phyloP scores from a whole-genome alignment of 176 grass and related monocot genomes.

The Dactylis glomerata region DNA sequence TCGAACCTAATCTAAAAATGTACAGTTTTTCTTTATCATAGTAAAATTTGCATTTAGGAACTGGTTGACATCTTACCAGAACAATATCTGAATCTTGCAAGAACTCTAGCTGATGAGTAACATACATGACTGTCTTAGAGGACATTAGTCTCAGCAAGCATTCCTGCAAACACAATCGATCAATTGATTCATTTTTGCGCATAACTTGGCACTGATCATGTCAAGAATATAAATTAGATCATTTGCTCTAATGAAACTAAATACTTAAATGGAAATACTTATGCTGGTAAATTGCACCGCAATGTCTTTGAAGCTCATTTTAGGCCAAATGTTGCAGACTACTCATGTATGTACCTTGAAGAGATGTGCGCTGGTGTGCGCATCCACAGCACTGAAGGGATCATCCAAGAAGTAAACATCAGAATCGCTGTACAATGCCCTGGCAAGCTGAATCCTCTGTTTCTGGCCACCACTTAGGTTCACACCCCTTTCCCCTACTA shows the following conservation, averaged over 20 bases:
- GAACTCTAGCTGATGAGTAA: conserved; percentile 90
- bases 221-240: not conserved
- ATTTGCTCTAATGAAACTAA: not conserved
- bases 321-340: conserved; percentile 11
- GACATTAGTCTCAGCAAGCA: conserved; percentile 64
- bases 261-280: not conserved
- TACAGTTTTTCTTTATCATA: not conserved
- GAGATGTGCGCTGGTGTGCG: conserved; percentile 72
- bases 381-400: conserved; percentile 93
- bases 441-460: conserved; percentile 89
- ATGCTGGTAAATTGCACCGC: not conserved
- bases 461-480: conserved; percentile 98
- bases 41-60: conserved; percentile 1
- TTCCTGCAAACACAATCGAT: conserved; percentile 56
- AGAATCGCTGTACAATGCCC: conserved; percentile 70
- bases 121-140: conserved; percentile 77
- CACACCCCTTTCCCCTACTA: conserved; percentile 75
- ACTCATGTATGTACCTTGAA: conserved; percentile 54
- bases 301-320: not conserved
- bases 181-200: not conserved
- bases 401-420: conserved; percentile 86
- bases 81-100: conserved; percentile 69
- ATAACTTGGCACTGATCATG: not conserved
- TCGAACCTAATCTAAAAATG: not conserved
- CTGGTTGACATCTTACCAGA: conserved; percentile 53